Evolutionary conservation across 345 rosid genomes (phyloP).

Genomic region (Punica granatum): DNA sequence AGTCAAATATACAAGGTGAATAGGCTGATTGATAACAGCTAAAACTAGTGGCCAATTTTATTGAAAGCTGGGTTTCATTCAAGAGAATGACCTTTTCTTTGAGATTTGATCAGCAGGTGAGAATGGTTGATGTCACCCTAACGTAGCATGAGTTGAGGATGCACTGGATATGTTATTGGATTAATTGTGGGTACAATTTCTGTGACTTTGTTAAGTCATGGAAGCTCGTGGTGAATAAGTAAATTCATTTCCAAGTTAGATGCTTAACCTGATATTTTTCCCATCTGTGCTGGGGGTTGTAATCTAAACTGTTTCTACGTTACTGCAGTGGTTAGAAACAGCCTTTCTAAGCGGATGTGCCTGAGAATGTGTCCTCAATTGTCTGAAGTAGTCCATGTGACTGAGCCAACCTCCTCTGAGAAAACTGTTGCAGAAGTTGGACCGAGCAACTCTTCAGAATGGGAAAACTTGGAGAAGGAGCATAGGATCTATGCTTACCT

Average conservation of each 20-base stretch:
- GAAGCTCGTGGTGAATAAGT: not conserved
- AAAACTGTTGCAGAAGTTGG: conserved; percentile 37
- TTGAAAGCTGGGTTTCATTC: not conserved
- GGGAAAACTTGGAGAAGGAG: conserved; percentile 47
- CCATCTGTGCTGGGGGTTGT: conserved; percentile 1
- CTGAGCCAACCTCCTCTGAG: conserved; percentile 17
- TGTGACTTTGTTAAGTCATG: not conserved
- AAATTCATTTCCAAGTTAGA: not conserved
- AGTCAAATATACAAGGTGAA: not conserved
- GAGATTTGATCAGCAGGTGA: not conserved
- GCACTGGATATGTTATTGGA: not conserved
- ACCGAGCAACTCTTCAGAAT: conserved; percentile 35
- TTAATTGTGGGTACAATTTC: not conserved
- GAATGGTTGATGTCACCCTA: not conserved
- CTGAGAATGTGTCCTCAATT: conserved; percentile 59
- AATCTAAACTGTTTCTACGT: not conserved
- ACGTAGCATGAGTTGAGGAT: not conserved
- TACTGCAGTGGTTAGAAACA: conserved; percentile 46
- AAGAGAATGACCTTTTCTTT: not conserved
- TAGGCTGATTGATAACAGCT: conserved; percentile 2
- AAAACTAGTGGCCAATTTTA: not conserved
- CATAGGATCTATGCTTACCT: conserved; percentile 64
- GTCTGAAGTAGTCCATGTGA: conserved; percentile 34
- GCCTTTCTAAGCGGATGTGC: conserved; percentile 62
- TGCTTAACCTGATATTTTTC: not conserved